Evolutionary conservation across 306 rosid species (phyloP).

Genomic region (Dalbergia oliveri): DNA sequence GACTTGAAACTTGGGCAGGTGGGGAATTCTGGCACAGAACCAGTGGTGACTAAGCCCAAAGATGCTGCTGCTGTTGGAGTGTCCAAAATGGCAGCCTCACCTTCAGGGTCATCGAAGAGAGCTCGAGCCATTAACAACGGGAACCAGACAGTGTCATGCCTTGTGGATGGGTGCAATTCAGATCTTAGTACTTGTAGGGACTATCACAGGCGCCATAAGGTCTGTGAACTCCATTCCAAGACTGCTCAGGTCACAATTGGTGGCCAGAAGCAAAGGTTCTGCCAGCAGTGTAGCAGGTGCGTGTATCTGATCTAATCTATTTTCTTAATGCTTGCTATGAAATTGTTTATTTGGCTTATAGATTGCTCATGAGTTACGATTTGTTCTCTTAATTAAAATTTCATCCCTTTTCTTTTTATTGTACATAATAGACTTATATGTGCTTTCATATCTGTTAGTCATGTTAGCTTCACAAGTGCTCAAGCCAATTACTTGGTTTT

Average conservation of each 20-base stretch:
- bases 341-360: conserved; percentile 19
- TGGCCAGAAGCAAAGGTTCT: conserved; percentile 90
- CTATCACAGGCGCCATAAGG: conserved; percentile 96
- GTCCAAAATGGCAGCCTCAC: conserved; percentile 57
- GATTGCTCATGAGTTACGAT: conserved; percentile 4
- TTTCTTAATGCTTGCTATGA: not conserved
- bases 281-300: conserved; percentile 99
- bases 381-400: conserved; percentile 10
- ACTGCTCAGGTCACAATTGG: conserved; percentile 83
- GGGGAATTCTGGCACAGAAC: conserved; percentile 56
- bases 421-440: not conserved
- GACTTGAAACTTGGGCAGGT: conserved; percentile 95
- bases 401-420: not conserved
- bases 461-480: conserved; percentile 36
- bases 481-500: not conserved
- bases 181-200: conserved; percentile 89
- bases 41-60: conserved; percentile 55
- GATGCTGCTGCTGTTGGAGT: conserved; percentile 53
- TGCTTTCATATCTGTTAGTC: conserved; percentile 20
- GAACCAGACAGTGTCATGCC: conserved; percentile 71
- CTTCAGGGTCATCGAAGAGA: conserved; percentile 82
- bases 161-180: conserved; percentile 88
- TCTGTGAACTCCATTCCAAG: conserved; percentile 93
- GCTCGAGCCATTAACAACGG: conserved; percentile 71
- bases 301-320: not conserved